These are phyloP conservation scores for Neoascochyta sp. DNA, from an alignment of 2,329 filamentous ascomycete species.

Conservation along the genomic window DNA sequence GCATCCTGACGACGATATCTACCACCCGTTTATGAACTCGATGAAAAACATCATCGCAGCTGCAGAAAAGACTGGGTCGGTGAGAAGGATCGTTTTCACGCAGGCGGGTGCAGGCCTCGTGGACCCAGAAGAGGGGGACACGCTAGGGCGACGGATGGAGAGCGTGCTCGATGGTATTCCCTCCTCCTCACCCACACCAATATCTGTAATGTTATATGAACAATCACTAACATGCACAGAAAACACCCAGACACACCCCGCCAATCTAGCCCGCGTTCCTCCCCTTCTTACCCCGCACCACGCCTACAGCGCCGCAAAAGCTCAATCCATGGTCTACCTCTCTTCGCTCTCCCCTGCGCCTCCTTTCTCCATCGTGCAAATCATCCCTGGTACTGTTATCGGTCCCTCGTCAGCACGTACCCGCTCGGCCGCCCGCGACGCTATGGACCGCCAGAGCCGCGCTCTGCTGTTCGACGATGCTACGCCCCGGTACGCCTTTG, in stretches of 20 bases:
- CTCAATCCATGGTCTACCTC: conserved; percentile 33
- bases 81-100: conserved; percentile 31
- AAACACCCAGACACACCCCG: conserved; percentile 17
- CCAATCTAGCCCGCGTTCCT: conserved; percentile 20
- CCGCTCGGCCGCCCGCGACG: conserved; percentile 11
- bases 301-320: conserved; percentile 34
- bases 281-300: conserved; percentile 30
- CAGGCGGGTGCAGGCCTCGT: conserved; percentile 34
- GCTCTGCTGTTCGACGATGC: conserved; percentile 31
- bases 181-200: too few species aligned
- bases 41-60: conserved; percentile 29
- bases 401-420: conserved; percentile 26
- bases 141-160: conserved; percentile 27
- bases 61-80: conserved; percentile 20
- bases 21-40: conserved; percentile 30
- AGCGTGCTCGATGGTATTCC: conserved; percentile 19
- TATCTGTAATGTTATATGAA: too few species aligned
- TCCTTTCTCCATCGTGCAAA: conserved; percentile 30
- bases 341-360: conserved; percentile 5
- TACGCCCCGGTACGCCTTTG: conserved; percentile 31
- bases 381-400: conserved; percentile 36
- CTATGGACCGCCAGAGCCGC: conserved; percentile 32
- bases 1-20: conserved; percentile 34
- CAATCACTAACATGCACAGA: too few species aligned
- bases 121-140: conserved; percentile 31